Evolutionary conservation across 345 rosid genomes (phyloP).

Genomic region (Capsella bursapastoris): DNA sequence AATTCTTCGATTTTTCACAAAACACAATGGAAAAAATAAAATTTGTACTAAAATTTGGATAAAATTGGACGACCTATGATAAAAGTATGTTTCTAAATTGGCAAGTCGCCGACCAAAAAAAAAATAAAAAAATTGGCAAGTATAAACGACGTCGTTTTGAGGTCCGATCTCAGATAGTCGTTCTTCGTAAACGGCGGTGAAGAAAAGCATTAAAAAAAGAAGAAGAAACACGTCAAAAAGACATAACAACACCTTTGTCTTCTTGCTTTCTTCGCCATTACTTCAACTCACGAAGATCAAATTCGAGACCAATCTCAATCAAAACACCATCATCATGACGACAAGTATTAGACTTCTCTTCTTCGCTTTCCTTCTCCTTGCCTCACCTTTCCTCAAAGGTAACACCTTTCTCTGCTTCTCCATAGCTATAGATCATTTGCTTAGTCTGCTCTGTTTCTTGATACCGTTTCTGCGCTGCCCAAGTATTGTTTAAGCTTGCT

Average conservation of each 20-base stretch:
- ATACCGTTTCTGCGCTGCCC: too few species aligned
- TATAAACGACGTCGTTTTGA: too few species aligned
- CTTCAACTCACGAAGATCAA: neutral
- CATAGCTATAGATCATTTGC: constrained; percentile 40
- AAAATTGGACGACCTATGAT: too few species aligned
- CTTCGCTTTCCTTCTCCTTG: constrained; percentile 72
- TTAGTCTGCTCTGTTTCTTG: neutral
- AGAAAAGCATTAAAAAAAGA: too few species aligned
- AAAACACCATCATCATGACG: constrained; percentile 36
- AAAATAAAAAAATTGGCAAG: too few species aligned
- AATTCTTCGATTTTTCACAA: too few species aligned
- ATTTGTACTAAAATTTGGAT: too few species aligned
- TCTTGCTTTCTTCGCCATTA: constrained; percentile 36
- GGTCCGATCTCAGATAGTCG: neutral
- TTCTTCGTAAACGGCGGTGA: too few species aligned
- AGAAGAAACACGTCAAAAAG: constrained; percentile 8
- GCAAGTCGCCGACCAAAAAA: too few species aligned
- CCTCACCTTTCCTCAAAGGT: constrained; percentile 82
- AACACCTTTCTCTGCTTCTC: constrained; percentile 23
- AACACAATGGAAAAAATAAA: too few species aligned
- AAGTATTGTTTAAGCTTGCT: neutral
- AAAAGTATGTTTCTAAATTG: too few species aligned
- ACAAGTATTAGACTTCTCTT: constrained; percentile 57
- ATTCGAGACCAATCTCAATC: constrained; percentile 1
- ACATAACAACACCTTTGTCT: constrained; percentile 9